Base-by-base conservation (phyloP, 2,329 filamentous ascomycete genomes). In the Fusarium sp. region DNA sequence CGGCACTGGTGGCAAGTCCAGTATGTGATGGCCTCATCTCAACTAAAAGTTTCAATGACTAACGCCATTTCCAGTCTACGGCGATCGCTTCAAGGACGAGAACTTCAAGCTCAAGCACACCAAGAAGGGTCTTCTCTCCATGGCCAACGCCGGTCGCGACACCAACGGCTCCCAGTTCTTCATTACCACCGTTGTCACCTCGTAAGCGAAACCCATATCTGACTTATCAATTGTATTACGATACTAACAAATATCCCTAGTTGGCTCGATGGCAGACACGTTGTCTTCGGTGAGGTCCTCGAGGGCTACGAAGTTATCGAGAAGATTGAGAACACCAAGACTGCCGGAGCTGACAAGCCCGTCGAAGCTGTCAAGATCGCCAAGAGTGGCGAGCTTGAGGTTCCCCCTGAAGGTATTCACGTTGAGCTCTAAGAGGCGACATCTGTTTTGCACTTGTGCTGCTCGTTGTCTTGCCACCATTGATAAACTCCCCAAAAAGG, bases 21-120 rank as follows among this genome's bases (percentile, higher is more conserved):
- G 89, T 91, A 85, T 78, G 88, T 86, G 43, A 64, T 52, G 15
- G 44, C 45, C 43, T 45, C 34, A 30, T 25, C 20, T 41, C 16
- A n/a, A 13, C 20, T 43, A 44, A 29, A 30, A 30, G 41, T n/a
- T 25, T 58, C 58, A 70, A 68, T 70, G 54, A 60, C 73, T 76
- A 58, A 76, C 52, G 40, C 13, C 20, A 13, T 44, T 30, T 62
- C n/a, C 69, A 91, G 89, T 96, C 85, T 96, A 95, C 80, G 93
- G 93, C 77, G 86, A 88, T 75, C 93, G 92, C 84, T 96, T 96
- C 84, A 83, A 88, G 72, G 93, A 97, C 77, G 93, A 97, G 90
- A 96, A 95, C 91, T 96, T 97, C 88, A 95, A 96, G 90, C 87
- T 95, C 79, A 94, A 94, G 88, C 93, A 97, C 90, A 88, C 87